These are phyloP conservation scores for Eucalyptus erythrocorys DNA, from an alignment of 345 rosid species.

Conservation along the genomic window DNA sequence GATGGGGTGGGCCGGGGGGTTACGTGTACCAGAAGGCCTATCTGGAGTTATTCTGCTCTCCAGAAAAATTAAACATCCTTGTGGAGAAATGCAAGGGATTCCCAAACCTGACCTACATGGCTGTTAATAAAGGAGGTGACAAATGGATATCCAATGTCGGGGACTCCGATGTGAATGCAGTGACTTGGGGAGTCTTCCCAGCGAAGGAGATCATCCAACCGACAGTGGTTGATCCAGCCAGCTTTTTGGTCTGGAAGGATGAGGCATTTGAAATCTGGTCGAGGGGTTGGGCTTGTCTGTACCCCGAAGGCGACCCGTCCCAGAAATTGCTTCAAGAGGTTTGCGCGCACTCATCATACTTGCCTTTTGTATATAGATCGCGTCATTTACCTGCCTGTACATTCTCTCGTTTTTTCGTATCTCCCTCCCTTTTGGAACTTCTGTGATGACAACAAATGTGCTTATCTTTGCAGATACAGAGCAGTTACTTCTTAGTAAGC, in stretches of 20 bases:
- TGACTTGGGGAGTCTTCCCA: slow-evolving; percentile 97
- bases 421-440: neutral
- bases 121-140: slow-evolving; percentile 51
- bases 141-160: slow-evolving; percentile 46
- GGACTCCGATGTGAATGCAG: slow-evolving; percentile 58
- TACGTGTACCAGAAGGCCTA: slow-evolving; percentile 95
- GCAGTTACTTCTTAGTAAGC: slow-evolving; percentile 74
- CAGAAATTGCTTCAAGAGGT: slow-evolving; percentile 74
- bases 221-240: slow-evolving; percentile 93
- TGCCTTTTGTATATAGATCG: neutral
- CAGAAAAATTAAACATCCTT: slow-evolving; percentile 45
- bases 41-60: slow-evolving; percentile 90
- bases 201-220: slow-evolving; percentile 88
- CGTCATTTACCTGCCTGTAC: neutral
- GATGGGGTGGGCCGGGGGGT: slow-evolving; percentile 99
- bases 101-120: slow-evolving; percentile 55
- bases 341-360: neutral
- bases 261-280: slow-evolving; percentile 98
- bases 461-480: slow-evolving; percentile 53
- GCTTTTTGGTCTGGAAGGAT: slow-evolving; percentile 93
- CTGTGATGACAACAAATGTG: neutral
- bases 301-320: slow-evolving; percentile 60
- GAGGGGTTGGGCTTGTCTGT: slow-evolving; percentile 71
- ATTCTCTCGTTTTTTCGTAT: neutral
- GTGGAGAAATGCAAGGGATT: slow-evolving; percentile 60